Conservation (phyloP, 2,329 filamentous ascomycete genomes). For the Amphichorda felina region DNA sequence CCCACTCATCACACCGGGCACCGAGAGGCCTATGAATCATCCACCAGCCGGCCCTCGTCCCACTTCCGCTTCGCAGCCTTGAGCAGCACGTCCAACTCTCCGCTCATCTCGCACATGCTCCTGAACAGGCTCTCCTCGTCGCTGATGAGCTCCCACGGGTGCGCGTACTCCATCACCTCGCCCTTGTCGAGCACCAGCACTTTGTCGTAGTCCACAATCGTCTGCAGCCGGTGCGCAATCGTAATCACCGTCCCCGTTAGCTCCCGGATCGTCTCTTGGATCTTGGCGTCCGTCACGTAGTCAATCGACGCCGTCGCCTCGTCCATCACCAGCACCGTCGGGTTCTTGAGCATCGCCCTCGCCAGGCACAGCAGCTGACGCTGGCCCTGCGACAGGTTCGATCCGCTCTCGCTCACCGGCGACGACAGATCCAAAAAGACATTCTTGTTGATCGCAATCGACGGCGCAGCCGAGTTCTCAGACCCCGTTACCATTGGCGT, state of each 20-base stretch:
- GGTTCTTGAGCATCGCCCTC: constrained; percentile 79
- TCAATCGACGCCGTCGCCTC: constrained; percentile 97
- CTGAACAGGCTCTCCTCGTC: constrained; percentile 54
- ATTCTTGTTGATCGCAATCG: constrained; percentile 72
- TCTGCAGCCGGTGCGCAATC: constrained; percentile 90
- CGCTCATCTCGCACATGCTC: constrained; percentile 54
- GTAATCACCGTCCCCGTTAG: constrained; percentile 90
- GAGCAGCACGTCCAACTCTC: constrained; percentile 37
- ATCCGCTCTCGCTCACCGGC: constrained; percentile 77
- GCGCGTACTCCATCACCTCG: constrained; percentile 76
- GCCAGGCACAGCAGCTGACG: constrained; percentile 90
- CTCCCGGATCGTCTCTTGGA: constrained; percentile 92
- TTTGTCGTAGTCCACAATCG: constrained; percentile 97
- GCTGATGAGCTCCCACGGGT: constrained; percentile 71
- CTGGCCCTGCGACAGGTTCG: constrained; percentile 92
- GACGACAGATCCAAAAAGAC: constrained; percentile 82
- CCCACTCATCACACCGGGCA: no score
- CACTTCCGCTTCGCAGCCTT: constrained; percentile 45
- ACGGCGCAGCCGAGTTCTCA: constrained; percentile 10
- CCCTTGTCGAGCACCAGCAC: constrained; percentile 91
- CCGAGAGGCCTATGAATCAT: constrained; percentile 12
- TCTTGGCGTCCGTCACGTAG: constrained; percentile 89
- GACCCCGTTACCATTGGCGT: constrained; percentile 10
- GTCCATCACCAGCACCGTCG: constrained; percentile 96
- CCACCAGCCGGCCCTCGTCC: constrained; percentile 25